Evolutionary conservation across 345 rosid species (phyloP).

Genomic region (Salix arbutifolia): DNA sequence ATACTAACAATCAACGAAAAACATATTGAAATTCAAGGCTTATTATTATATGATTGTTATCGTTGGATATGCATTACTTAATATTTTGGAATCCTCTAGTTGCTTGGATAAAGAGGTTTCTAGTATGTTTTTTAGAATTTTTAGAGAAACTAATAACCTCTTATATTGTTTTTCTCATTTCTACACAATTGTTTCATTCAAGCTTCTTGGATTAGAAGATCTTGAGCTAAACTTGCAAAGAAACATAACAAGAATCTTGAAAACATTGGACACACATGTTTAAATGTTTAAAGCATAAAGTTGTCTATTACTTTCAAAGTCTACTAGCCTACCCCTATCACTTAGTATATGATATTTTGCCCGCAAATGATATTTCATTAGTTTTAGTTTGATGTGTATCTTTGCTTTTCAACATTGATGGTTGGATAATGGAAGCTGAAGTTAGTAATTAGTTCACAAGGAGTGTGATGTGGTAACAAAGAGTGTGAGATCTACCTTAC

Average conservation of each 20-base stretch:
- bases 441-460: no score
- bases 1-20: neutral
- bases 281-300: constrained; percentile 32
- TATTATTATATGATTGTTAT: neutral
- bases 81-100: neutral
- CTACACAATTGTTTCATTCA: constrained; percentile 53
- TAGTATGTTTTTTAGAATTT: neutral
- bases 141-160: neutral
- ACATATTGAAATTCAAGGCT: neutral
- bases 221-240: constrained; percentile 65
- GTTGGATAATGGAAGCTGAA: no score
- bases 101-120: neutral
- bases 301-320: neutral
- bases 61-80: neutral
- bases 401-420: no score
- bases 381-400: no score
- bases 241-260: constrained; percentile 80
- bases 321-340: neutral
- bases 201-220: constrained; percentile 92
- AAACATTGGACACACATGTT: constrained; percentile 66
- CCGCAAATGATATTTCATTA: no score
- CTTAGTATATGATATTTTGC: no score
- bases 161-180: neutral
- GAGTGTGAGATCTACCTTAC: no score
- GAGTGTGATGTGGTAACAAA: no score